Conservation (phyloP, 192 early-diverging fungal species). For the Paraglomus brasilianum region DNA sequence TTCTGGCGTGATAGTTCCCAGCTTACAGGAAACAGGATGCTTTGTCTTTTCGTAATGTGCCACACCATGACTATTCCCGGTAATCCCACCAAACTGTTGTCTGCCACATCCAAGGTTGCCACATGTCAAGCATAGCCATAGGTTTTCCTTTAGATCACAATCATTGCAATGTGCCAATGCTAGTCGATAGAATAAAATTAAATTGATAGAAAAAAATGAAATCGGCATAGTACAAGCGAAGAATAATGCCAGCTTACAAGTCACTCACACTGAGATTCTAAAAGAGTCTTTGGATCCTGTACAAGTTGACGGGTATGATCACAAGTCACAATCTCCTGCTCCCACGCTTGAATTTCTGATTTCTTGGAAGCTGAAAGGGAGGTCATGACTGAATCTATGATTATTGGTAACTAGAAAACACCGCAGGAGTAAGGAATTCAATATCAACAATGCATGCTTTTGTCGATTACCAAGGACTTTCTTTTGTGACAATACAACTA, state of each 20-base stretch:
- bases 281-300: constrained; percentile 57
- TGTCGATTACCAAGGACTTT: no score
- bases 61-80: constrained; percentile 92
- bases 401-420: constrained; percentile 49
- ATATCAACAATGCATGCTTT: no score
- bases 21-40: constrained; percentile 84
- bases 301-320: constrained; percentile 70
- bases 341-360: constrained; percentile 93
- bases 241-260: not conserved
- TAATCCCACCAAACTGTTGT: constrained; percentile 87
- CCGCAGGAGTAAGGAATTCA: not conserved
- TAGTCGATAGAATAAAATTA: constrained; percentile 9
- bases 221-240: constrained; percentile 16
- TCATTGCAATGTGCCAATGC: constrained; percentile 69
- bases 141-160: constrained; percentile 88
- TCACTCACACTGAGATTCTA: constrained; percentile 44
- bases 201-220: constrained; percentile 26
- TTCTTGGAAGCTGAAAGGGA: constrained; percentile 81
- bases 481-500: not conserved
- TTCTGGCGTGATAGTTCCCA: constrained; percentile 97
- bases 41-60: constrained; percentile 77
- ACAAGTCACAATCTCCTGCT: constrained; percentile 80
- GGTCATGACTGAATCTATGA: constrained; percentile 68
- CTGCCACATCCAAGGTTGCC: constrained; percentile 94
- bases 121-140: constrained; percentile 95